A percentile compares a stretch with the other conserved stretches of the same genome.
Evolutionary conservation across 495 filamentous ascomycete species (phyloP).

Genomic region (Penicillium cinerascens): DNA sequence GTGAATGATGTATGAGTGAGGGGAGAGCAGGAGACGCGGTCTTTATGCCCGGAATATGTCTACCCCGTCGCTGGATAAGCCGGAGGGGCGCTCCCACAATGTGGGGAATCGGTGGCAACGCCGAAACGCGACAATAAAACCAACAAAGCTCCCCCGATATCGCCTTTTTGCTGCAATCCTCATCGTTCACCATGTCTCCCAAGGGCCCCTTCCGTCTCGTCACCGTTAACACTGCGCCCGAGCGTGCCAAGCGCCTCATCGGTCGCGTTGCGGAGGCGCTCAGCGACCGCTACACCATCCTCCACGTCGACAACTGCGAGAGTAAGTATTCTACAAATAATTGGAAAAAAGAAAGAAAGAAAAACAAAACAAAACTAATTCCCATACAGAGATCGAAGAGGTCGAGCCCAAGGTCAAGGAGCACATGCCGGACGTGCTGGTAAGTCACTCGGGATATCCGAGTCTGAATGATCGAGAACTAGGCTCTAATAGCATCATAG

Average conservation of each 20-base stretch:
- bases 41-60: conserved; percentile 22
- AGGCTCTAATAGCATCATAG: conserved; percentile 25
- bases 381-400: conserved; percentile 43
- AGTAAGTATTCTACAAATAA: conserved; percentile 35
- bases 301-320: conserved; percentile 56
- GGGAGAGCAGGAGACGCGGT: conserved; percentile 1
- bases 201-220: conserved; percentile 60
- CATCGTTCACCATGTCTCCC: conserved; percentile 41
- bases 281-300: conserved; percentile 57
- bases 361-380: too few species aligned
- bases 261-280: conserved; percentile 55
- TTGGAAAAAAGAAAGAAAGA: too few species aligned
- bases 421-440: conserved; percentile 50
- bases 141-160: conserved; percentile 19
- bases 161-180: not conserved
- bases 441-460: conserved; percentile 25
- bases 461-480: not conserved
- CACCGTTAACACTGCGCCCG: conserved; percentile 67
- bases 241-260: conserved; percentile 59
- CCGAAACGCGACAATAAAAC: conserved; percentile 12
- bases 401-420: conserved; percentile 48
- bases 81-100: conserved; percentile 17
- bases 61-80: conserved; percentile 22
- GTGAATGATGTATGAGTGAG: not conserved
- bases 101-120: conserved; percentile 19